phyloP scores from a whole-genome alignment of 2,329 filamentous ascomycete genomes.

The Pseudocercospora vitis region DNA sequence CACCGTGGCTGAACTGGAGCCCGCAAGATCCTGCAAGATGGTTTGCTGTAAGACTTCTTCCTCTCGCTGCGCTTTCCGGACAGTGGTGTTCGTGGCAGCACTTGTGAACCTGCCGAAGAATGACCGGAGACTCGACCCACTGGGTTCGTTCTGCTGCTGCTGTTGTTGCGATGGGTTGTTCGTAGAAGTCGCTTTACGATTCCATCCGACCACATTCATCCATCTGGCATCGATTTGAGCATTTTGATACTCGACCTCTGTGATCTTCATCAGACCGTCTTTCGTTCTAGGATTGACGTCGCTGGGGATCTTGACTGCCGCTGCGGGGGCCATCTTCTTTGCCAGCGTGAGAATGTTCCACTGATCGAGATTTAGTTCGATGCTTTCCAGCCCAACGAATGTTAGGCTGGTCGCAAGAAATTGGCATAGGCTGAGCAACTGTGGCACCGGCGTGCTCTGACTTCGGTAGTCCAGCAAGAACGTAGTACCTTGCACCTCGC shows the following conservation, averaged over 20 bases:
- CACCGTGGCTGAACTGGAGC: conserved; percentile 71
- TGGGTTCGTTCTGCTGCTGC: conserved; percentile 50
- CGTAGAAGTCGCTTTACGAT: conserved; percentile 44
- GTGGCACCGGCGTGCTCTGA: conserved; percentile 79
- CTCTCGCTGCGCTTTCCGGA: conserved; percentile 59
- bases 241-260: conserved; percentile 76
- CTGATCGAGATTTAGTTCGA: conserved; percentile 89
- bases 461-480: conserved; percentile 95
- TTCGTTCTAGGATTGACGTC: conserved; percentile 80
- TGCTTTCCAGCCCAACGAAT: conserved; percentile 82
- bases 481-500: conserved; percentile 63
- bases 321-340: conserved; percentile 82
- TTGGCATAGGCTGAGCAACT: conserved; percentile 80
- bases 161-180: conserved; percentile 22
- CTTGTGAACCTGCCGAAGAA: conserved; percentile 71
- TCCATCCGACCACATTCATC: conserved; percentile 87
- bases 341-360: conserved; percentile 74
- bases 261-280: conserved; percentile 84
- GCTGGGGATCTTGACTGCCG: conserved; percentile 69
- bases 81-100: conserved; percentile 48
- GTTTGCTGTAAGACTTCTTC: conserved; percentile 63
- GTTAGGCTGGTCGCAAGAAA: conserved; percentile 94
- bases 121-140: conserved; percentile 55
- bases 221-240: conserved; percentile 89
- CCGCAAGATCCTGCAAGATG: conserved; percentile 70